Conservation (phyloP, 2,329 filamentous ascomycete genomes). For the Aspergillus hiratsukae region DNA sequence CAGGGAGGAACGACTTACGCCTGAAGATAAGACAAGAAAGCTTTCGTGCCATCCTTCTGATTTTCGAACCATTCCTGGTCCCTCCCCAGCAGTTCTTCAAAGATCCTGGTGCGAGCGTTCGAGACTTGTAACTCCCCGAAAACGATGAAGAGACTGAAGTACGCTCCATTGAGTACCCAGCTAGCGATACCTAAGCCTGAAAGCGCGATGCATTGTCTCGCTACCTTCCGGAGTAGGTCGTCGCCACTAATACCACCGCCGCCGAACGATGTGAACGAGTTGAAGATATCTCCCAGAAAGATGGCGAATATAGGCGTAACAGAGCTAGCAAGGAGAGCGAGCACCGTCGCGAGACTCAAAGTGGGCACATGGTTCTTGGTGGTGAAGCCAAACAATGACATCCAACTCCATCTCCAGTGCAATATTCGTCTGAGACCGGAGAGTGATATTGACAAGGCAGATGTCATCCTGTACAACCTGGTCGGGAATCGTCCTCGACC, state of each 20-base stretch:
- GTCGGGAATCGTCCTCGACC: background rate
- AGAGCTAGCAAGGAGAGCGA: conserved; percentile 57
- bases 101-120: conserved; percentile 60
- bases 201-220: conserved; percentile 59
- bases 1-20: conserved; percentile 52
- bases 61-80: conserved; percentile 80
- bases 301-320: conserved; percentile 63
- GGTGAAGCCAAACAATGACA: conserved; percentile 68
- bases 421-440: background rate
- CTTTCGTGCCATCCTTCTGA: conserved; percentile 64
- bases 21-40: conserved; percentile 67
- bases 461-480: conserved; percentile 1
- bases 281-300: conserved; percentile 70
- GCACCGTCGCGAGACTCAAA: conserved; percentile 52
- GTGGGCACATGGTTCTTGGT: conserved; percentile 54
- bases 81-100: conserved; percentile 63
- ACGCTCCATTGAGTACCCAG: conserved; percentile 63
- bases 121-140: conserved; percentile 80
- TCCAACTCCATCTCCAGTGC: conserved; percentile 37
- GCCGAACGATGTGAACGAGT: conserved; percentile 64
- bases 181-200: conserved; percentile 58
- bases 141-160: conserved; percentile 66
- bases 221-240: conserved; percentile 54
- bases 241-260: conserved; percentile 47
- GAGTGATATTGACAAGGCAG: background rate